Percentiles rank a stretch among this genome's conserved stretches.
Evolutionary conservation across 2,329 filamentous ascomycete genomes (phyloP).

Genomic region (Aspergillus sp.): DNA sequence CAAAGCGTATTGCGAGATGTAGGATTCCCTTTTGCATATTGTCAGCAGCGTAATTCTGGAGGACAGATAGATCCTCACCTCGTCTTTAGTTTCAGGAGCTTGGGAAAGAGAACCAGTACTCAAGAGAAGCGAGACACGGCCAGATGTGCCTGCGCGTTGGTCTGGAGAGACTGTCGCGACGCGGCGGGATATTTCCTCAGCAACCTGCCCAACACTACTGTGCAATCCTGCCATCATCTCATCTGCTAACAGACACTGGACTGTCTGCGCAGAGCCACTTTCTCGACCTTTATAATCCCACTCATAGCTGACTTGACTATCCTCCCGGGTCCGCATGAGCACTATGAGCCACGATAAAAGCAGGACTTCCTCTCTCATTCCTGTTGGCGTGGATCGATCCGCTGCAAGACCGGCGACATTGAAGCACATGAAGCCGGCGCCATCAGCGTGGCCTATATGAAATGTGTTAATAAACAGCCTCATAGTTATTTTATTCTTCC

Average conservation of each 20-base stretch:
- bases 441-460: slow-evolving; percentile 3
- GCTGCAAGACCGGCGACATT: slow-evolving; percentile 20
- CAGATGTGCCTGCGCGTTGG: too few relatives aligned
- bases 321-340: slow-evolving; percentile 36
- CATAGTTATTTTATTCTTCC: too few relatives aligned
- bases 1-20: slow-evolving; percentile 24
- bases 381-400: slow-evolving; percentile 20
- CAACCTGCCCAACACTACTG: slow-evolving; percentile 18
- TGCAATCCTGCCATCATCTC: slow-evolving; percentile 27
- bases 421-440: slow-evolving; percentile 14
- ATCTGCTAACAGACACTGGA: slow-evolving; percentile 17
- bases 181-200: slow-evolving; percentile 18
- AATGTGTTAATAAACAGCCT: neutral
- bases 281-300: slow-evolving; percentile 26
- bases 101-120: slow-evolving; percentile 15
- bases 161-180: slow-evolving; percentile 9
- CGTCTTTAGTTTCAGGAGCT: slow-evolving; percentile 12
- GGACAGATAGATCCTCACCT: too few relatives aligned
- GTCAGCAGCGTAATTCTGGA: too few relatives aligned
- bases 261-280: slow-evolving; percentile 7
- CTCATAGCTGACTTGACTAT: slow-evolving; percentile 27
- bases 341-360: slow-evolving; percentile 39
- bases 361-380: slow-evolving; percentile 33
- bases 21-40: slow-evolving; percentile 21
- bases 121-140: slow-evolving; percentile 13